These are phyloP conservation scores for Trichocomaceae sp. DNA, from an alignment of 2,329 filamentous ascomycete genomes.

Conservation along the genomic window DNA sequence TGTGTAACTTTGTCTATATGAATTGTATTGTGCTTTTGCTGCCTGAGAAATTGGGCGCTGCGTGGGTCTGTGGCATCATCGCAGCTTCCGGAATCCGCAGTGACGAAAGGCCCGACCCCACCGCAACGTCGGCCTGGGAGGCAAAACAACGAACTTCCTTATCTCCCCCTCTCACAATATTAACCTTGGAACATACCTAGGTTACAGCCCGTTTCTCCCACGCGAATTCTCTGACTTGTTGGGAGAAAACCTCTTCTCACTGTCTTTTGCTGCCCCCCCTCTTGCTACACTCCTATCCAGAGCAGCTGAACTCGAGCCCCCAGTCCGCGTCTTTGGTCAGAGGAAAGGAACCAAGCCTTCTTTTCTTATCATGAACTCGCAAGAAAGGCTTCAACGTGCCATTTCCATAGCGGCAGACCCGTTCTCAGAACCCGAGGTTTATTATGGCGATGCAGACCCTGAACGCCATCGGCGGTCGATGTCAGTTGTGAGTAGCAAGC, in stretches of 20 bases:
- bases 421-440: conserved; percentile 51
- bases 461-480: conserved; percentile 45
- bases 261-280: not conserved
- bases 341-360: not conserved
- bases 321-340: not conserved
- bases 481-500: conserved; percentile 46
- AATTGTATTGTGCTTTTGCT: not conserved
- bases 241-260: not conserved
- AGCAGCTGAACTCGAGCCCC: not conserved
- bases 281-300: not conserved
- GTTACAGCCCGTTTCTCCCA: not conserved
- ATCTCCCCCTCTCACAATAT: not conserved
- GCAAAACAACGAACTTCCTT: not conserved
- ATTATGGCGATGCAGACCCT: conserved; percentile 46
- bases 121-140: not conserved
- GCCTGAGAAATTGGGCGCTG: no score
- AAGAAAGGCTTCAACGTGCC: conserved; percentile 22
- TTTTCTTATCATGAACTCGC: conserved; percentile 35
- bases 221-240: not conserved
- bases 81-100: conserved; percentile 6
- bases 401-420: conserved; percentile 45
- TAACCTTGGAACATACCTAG: no score
- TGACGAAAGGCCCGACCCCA: conserved; percentile 3
- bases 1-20: no score
- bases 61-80: conserved; percentile 5